Base-by-base conservation (phyloP, 306 rosid species). In the Phaseolus lunatus region DNA sequence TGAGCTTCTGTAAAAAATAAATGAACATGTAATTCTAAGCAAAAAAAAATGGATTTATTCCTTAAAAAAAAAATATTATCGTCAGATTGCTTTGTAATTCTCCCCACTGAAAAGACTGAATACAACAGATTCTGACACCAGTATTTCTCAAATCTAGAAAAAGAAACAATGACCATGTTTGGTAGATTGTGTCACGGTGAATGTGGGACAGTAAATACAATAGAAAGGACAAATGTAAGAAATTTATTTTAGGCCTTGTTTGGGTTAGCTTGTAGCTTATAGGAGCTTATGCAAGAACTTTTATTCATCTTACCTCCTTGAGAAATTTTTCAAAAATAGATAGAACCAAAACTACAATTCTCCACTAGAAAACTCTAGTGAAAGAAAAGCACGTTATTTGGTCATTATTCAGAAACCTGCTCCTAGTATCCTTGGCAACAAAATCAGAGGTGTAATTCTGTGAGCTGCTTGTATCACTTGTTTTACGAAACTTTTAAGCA, bases 131-230 rank as follows among this genome's bases (percentile, higher is more conserved):
- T 18, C 48, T 44, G 76, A 45, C 24, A 78, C 26, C 70, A 57
- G 47, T 31, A 44, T 9, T n/a, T 67, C 1, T 77, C 75, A 77
- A 67, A 41, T 41, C 59, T 54, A 67, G 18, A 67, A 54, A 61
- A 54, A 43, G 56, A 41, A 50, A 54, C 41, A 66, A 50, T 3
- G 43, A 16, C 37, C 4, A 15, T 9, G 44, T 39, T 39, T 9
- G 44, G 44, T 39, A 9, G 44, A 39, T 39, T 39, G 44, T 9
- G 13, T 39, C 44, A 39, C 11, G 9, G 44, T 39, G 43, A 37
- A 37, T 7, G 8, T 37, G 13, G 44, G 9, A 9, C 10, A 39
- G 13, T 2, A 39, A 39, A 39, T 9, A 9, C 12, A 39, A 39
- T 9, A 39, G 10, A 9, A 39, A 9, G 11, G 13, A 39, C 13